Percentiles rank a stretch among this genome's conserved stretches.
phyloP scores from a whole-genome alignment of 768 basidiomycete species.

The Tulasnella sp. region DNA sequence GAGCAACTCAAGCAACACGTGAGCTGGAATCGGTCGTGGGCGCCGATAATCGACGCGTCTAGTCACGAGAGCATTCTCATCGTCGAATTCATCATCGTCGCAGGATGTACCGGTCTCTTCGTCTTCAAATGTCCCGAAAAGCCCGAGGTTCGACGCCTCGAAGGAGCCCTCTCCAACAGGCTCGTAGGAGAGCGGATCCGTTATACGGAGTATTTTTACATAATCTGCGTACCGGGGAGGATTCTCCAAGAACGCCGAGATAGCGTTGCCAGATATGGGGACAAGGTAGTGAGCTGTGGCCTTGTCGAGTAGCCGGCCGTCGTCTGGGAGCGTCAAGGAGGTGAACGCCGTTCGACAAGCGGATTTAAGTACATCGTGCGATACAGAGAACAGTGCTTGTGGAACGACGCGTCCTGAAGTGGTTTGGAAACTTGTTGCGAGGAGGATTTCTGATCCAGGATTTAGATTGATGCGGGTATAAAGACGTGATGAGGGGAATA shows the following conservation, averaged over 20 bases:
- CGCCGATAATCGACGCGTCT: neutral
- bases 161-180: neutral
- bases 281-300: neutral
- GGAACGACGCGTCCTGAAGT: slow-evolving; percentile 6
- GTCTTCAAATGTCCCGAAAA: slow-evolving; percentile 17
- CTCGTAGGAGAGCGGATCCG: slow-evolving; percentile 17
- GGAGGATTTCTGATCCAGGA: neutral
- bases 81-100: neutral
- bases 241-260: slow-evolving; percentile 27
- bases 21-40: slow-evolving; percentile 17
- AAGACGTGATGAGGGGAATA: neutral
- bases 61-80: neutral
- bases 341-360: slow-evolving; percentile 27
- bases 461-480: neutral
- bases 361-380: slow-evolving; percentile 23
- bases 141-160: slow-evolving; percentile 5
- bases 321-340: slow-evolving; percentile 26
- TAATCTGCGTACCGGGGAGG: slow-evolving; percentile 25
- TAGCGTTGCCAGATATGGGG: slow-evolving; percentile 6
- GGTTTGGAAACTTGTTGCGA: neutral
- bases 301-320: slow-evolving; percentile 21
- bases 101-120: slow-evolving; percentile 11
- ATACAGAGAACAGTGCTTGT: neutral
- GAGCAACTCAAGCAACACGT: slow-evolving; percentile 17
- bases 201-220: slow-evolving; percentile 27